Evolutionary conservation across 2,329 filamentous ascomycete species (phyloP).

Genomic region (Cucurbitaria berberidis): DNA sequence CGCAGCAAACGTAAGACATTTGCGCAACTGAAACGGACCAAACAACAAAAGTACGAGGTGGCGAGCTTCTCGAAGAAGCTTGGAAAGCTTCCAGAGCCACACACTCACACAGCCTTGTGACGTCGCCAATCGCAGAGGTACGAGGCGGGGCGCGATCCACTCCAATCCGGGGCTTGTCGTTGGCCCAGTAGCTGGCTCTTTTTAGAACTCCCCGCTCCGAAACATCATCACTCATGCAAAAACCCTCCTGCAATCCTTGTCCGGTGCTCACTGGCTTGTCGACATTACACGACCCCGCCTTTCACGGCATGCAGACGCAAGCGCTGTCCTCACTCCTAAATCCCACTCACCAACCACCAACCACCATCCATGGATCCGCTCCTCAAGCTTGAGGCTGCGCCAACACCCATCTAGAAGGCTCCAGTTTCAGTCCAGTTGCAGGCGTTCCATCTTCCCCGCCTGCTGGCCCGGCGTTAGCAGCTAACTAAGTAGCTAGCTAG

Average conservation of each 20-base stretch:
- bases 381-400: not conserved
- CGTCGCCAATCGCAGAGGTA: not conserved
- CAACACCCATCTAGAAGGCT: not conserved
- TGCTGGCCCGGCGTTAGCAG: not conserved
- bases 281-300: not conserved
- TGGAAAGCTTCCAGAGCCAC: not conserved
- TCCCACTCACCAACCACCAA: too few relatives aligned
- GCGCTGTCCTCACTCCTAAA: too few relatives aligned
- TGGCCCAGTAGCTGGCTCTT: too few relatives aligned
- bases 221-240: not conserved
- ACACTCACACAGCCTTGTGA: not conserved
- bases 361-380: not conserved
- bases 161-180: too few relatives aligned
- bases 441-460: not conserved
- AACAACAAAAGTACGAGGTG: not conserved
- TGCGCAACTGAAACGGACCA: not conserved
- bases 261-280: too few relatives aligned
- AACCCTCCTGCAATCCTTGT: not conserved
- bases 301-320: too few relatives aligned
- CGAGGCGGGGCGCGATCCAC: not conserved
- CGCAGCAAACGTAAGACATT: not conserved
- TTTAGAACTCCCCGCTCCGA: not conserved
- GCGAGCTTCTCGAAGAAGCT: not conserved
- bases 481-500: not conserved
- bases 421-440: not conserved